These are phyloP conservation scores for Fusarium duplospermum DNA, from an alignment of 2,329 filamentous ascomycete species.

Conservation along the genomic window DNA sequence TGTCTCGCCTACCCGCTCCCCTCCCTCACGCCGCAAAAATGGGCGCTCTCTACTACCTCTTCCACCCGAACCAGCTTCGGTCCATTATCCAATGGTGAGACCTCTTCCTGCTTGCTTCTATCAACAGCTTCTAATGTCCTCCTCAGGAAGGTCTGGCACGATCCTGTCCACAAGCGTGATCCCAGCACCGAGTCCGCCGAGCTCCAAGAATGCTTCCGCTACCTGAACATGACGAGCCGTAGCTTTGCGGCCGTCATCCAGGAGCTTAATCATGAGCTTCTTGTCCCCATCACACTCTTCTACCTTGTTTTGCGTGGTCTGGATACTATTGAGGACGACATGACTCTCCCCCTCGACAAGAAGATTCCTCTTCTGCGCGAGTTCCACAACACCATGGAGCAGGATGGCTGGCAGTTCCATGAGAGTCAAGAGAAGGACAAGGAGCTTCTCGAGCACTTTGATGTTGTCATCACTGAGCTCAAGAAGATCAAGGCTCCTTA, in stretches of 20 bases:
- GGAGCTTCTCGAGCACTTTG: conserved; percentile 91
- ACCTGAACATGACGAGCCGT: conserved; percentile 87
- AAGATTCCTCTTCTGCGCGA: conserved; percentile 89
- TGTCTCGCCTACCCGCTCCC: conserved; percentile 5
- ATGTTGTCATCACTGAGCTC: conserved; percentile 86
- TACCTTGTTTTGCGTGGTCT: conserved; percentile 92
- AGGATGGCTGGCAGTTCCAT: conserved; percentile 90
- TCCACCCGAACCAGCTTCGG: conserved; percentile 83
- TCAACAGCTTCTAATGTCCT: conserved; percentile 8
- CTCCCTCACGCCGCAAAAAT: conserved; percentile 55
- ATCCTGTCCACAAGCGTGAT: conserved; percentile 88
- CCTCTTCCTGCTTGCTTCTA: not conserved
- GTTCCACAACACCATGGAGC: conserved; percentile 82
- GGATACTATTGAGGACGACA: conserved; percentile 99
- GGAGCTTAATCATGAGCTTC: conserved; percentile 93
- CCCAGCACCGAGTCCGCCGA: conserved; percentile 78
- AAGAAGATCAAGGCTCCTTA: conserved; percentile 89
- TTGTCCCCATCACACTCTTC: conserved; percentile 90
- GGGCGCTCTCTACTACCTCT: conserved; percentile 75
- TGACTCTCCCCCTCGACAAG: conserved; percentile 82
- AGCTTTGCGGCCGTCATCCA: conserved; percentile 95
- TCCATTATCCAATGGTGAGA: conserved; percentile 89
- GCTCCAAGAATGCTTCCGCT: conserved; percentile 85
- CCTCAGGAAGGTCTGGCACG: conserved; percentile 93
- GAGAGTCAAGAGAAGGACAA: conserved; percentile 95